A percentile compares a stretch with the other conserved stretches of the same genome.
Evolutionary conservation across 2,329 filamentous ascomycete genomes (phyloP).

Genomic region (Aspergillus floridensis): DNA sequence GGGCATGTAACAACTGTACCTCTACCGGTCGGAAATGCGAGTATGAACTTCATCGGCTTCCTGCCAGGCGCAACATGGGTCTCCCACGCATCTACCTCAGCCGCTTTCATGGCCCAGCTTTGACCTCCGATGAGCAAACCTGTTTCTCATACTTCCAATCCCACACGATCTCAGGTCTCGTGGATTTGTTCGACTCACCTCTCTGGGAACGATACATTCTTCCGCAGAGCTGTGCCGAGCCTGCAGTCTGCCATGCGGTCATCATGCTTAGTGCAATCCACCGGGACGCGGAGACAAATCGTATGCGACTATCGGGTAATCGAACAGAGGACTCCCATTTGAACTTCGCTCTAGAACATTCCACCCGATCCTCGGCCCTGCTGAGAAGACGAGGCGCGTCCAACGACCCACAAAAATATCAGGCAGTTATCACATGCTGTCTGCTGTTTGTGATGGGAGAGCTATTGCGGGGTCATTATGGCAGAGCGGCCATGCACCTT

Average conservation of each 20-base stretch:
- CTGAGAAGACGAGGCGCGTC: not conserved
- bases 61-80: not conserved
- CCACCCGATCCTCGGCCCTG: not conserved
- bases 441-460: not conserved
- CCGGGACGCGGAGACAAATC: not conserved
- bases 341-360: not conserved
- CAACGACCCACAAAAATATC: not conserved
- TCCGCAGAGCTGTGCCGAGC: not conserved
- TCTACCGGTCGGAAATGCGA: not conserved
- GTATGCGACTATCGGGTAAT: not conserved
- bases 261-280: not conserved
- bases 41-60: not conserved
- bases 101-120: not conserved
- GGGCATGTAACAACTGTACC: not conserved
- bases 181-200: not conserved
- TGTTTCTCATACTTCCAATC: not conserved
- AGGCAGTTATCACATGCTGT: not conserved
- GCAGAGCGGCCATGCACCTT: slow-evolving; percentile 11
- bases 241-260: not conserved
- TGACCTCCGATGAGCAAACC: not conserved
- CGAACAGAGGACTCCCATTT: not conserved
- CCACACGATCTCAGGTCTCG: not conserved
- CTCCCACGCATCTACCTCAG: not conserved
- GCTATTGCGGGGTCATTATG: slow-evolving; percentile 6
- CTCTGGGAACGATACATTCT: not conserved